Conservation (phyloP, 257 asterid species). For the Solanum boliviense region DNA sequence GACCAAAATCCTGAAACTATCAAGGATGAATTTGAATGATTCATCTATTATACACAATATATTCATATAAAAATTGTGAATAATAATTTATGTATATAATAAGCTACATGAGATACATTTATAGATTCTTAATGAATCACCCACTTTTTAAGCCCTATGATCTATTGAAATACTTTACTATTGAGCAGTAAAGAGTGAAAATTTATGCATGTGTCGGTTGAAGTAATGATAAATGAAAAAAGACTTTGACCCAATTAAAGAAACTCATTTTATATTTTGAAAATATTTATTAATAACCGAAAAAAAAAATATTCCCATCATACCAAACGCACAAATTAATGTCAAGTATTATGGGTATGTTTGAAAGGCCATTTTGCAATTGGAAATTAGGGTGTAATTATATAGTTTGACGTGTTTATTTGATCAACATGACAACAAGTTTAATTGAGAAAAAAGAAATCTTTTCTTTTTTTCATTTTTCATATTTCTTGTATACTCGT, state of each 20-base stretch:
- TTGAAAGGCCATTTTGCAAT: background rate
- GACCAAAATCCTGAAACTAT: background rate
- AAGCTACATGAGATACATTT: background rate
- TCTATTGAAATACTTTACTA: background rate
- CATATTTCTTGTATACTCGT: no score
- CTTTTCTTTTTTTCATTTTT: no score
- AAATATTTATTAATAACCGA: background rate
- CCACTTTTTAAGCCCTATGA: background rate
- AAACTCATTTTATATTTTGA: background rate
- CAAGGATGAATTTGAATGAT: background rate
- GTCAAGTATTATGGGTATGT: background rate
- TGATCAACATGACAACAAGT: background rate
- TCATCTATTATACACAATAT: background rate
- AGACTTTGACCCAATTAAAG: background rate
- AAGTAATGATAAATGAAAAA: background rate
- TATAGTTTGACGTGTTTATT: background rate
- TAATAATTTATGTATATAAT: background rate
- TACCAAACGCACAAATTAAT: background rate
- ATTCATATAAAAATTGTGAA: background rate
- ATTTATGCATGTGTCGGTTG: background rate
- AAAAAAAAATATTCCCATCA: background rate
- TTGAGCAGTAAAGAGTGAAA: background rate
- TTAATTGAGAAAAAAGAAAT: no score
- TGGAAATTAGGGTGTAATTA: background rate
- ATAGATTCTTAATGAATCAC: background rate